Evolutionary conservation across 2,329 filamentous ascomycete genomes (phyloP).

Genomic region (Neofusicoccum sp.): DNA sequence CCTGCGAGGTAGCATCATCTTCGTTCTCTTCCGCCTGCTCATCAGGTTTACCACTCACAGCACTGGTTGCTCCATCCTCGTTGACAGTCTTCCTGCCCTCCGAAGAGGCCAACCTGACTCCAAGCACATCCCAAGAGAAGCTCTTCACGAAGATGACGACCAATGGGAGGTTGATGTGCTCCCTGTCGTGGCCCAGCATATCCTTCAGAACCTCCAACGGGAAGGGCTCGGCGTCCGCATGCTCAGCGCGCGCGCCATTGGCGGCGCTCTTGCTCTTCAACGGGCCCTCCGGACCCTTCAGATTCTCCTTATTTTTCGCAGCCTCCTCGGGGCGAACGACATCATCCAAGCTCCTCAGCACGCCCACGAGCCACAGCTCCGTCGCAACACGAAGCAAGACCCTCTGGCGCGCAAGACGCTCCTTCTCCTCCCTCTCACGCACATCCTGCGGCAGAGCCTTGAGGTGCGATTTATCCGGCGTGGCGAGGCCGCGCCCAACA

Average conservation of each 20-base stretch:
- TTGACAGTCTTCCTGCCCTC: conserved; percentile 83
- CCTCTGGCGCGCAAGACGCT: conserved; percentile 81
- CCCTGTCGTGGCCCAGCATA: conserved; percentile 85
- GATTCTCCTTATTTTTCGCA: conserved; percentile 58
- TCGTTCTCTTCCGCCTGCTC: conserved; percentile 54
- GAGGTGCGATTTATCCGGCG: conserved; percentile 79
- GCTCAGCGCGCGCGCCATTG: conserved; percentile 55
- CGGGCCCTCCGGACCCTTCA: conserved; percentile 52
- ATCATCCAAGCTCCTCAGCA: conserved; percentile 76
- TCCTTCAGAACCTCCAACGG: conserved; percentile 98
- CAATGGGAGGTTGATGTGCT: conserved; percentile 85
- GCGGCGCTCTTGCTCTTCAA: conserved; percentile 63
- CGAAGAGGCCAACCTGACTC: conserved; percentile 66
- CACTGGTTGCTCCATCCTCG: conserved; percentile 69
- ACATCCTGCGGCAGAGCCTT: conserved; percentile 78
- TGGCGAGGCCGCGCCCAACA: conserved; percentile 84
- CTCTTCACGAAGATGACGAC: conserved; percentile 95
- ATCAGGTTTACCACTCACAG: conserved; percentile 48
- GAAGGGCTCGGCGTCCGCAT: conserved; percentile 80
- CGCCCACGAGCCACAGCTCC: conserved; percentile 91
- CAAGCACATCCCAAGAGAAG: conserved; percentile 93
- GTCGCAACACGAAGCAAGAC: conserved; percentile 86
- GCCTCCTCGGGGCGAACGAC: conserved; percentile 63
- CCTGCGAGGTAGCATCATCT: conserved; percentile 54
- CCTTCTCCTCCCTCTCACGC: conserved; percentile 93